Evolutionary conservation across 257 asterid genomes (phyloP), one percentile per base, ranked within the genome.

Genomic region (Forsythia viridissima): DNA sequence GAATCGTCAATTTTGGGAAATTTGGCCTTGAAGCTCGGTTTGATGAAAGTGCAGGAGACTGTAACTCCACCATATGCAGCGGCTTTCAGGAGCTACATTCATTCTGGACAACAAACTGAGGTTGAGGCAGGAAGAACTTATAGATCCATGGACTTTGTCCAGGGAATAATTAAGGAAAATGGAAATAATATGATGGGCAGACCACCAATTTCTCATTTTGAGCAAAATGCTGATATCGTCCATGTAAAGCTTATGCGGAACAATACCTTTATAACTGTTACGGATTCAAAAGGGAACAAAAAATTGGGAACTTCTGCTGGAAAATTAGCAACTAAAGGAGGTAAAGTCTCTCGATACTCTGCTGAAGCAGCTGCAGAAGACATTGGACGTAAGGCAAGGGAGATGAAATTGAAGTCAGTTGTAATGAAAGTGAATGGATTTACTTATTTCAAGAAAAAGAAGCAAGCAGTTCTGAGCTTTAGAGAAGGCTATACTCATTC

Each of bases 361-460:
- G 94, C 90, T 20, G 98, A 92, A 59, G 94, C 97, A 36, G 89
- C 93, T 83, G 97, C 96, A 8, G 98, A 96, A 87, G 87, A 96
- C 74, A 82, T 92, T 15, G 99, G 98, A 39, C 96, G 94, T 9
- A 87, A 73, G 30, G 92, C 85, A 72, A 88, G 91, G 82, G 91
- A 87, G 82, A 87, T 87, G 85, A 91, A 86, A 67, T 86, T 90
- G 42, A 90, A 85, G 79, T 87, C 97, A 0, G 94, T 91, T 38
- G 99, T 95, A 52, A 91, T 95, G 85, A 95, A 95, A 83, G 95
- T 95, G 69, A 93, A 87, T 67, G 98, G 97, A 6, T 86, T 80
- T 72, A 90, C 92, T 1, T 78, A 70, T 74, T 95, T 95, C 37
- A 95, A 84, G 90, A 93, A 84, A 74, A 95, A 93, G 91, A 92